Percentiles rank a stretch among this genome's conserved stretches.
phyloP scores from a whole-genome alignment of 495 filamentous ascomycete genomes.

The Rusavskia elegans region DNA sequence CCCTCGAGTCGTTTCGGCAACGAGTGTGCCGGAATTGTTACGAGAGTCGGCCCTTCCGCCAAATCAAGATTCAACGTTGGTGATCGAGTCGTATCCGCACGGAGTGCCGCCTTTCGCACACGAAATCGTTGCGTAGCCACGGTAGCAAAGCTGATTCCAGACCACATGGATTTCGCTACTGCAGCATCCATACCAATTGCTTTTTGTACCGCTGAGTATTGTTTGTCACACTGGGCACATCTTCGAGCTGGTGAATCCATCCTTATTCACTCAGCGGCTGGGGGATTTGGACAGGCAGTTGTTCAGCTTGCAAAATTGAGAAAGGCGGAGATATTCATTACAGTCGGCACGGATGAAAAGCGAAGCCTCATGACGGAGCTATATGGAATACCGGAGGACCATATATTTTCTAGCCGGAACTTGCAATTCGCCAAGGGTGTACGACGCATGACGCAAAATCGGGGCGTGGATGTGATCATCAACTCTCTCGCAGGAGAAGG shows the following conservation, averaged over 20 bases:
- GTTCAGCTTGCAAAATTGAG: slow-evolving; percentile 32
- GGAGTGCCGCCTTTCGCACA: too few species aligned
- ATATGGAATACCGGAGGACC: slow-evolving; percentile 22
- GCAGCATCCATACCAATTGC: slow-evolving; percentile 14
- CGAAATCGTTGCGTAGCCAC: too few species aligned
- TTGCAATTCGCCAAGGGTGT: slow-evolving; percentile 26
- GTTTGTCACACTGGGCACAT: slow-evolving; percentile 10
- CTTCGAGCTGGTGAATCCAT: slow-evolving; percentile 9
- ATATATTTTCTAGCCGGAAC: slow-evolving; percentile 30
- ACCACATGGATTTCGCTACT: too few species aligned
- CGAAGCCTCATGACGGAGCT: slow-evolving; percentile 17
- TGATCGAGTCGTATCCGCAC: too few species aligned
- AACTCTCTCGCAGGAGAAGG: slow-evolving; percentile 27
- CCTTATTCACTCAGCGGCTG: slow-evolving; percentile 14
- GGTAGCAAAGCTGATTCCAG: too few species aligned
- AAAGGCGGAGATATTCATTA: slow-evolving; percentile 40
- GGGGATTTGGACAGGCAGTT: slow-evolving; percentile 34
- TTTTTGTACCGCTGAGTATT: slow-evolving; percentile 10
- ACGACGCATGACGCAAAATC: slow-evolving; percentile 22
- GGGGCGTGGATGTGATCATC: slow-evolving; percentile 39
- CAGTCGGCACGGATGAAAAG: slow-evolving; percentile 29
- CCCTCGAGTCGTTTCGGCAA: too few species aligned
- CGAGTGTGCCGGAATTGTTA: too few species aligned
- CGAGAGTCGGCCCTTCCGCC: too few species aligned
- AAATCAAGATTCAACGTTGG: too few species aligned